Evolutionary conservation across 2,329 filamentous ascomycete genomes (phyloP), one percentile per base, ranked within the genome.

Genomic region (Colletotrichum phormii): DNA sequence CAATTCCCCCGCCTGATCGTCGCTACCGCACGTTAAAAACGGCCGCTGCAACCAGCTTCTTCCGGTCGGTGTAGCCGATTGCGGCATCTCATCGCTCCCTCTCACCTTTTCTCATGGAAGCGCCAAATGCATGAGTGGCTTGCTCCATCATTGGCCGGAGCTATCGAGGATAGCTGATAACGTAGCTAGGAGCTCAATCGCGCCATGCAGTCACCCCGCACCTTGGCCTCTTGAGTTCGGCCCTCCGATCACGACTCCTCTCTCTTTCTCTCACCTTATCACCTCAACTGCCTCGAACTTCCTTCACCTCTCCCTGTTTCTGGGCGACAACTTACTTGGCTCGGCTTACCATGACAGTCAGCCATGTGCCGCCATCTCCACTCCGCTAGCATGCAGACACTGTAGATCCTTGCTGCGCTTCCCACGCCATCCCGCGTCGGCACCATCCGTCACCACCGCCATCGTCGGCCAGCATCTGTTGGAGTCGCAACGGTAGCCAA

Each of bases 21-120:
- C 60, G 51, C 55, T 29, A n/a, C 33, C 66, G 66, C 60, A 60
- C 42, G 64, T 64, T 33, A 51, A 24, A 18, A 72, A 72, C 66
- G 71, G 67, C 66, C 46, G 22, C 35, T 55, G 53, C 55, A 37
- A 49, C 42, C 33, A 13, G 5, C 60, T 24, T 64, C 8, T 65
- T 65, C 60, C 61, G 71, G 66, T 18, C 64, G 35, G n/a, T 49
- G 8, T 13, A 70, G 46, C 61, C 46, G 71, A 61, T 65, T 70
- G 71, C 66, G 55, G 71, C 70, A 42, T 24, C 53, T 18, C 42
- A 49, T 49, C 42, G 42, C 42, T 9, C 18, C 7, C 42, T 49
- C 42, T n/a, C n/a, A 9, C 64, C 31, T 37, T 5, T n/a, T 59
- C 13, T 35, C n/a, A 6, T 3, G 31, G 9, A 24, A 53, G 29